Evolutionary conservation across 1,284 basidiomycete species (phyloP), one percentile per base, ranked within the genome.

Genomic region (Abortiporus biennis): DNA sequence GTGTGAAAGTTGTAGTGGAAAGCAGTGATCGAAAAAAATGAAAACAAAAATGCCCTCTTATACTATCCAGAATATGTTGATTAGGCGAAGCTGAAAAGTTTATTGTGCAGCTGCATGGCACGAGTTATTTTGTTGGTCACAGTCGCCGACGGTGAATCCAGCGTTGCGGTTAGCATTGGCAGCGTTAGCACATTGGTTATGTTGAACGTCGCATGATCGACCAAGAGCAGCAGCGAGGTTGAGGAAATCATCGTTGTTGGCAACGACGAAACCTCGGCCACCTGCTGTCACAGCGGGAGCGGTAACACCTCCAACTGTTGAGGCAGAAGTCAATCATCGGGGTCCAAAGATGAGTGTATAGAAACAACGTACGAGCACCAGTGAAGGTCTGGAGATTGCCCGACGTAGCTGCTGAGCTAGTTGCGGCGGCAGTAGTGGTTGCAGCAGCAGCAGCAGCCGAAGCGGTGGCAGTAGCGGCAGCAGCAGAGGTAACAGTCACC

Each of bases 151-250:
- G 19, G 46, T 38, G 38, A 54, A 54, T 23, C 46, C 52, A 31
- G 45, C 50, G 15, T 48, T 47, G 31, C 44, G 46, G 50, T 58
- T 57, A n/a, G n/a, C n/a, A n/a, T n/a, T n/a, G 16, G 53, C 56
- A 17, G 21, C 30, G 39, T 56, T 42, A 19, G 52, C 52, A 39
- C 54, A 54, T 20, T 59, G 42, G 57, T 76, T 76, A 54, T 76
- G 66, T 57, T 76, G 73, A 32, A 75, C 65, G 47, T 76, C 74
- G 56, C 77, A 79, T 1, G 74, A 76, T 25, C 76, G 70, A n/a
- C 67, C 67, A 31, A 79, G 63, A 9, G 76, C 76, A 33, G 69
- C 72, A 32, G 54, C 60, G n/a, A 64, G 30, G 55, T 73, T 73
- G 31, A 75, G 46, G 67, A 78, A 79, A 21, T 61, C 57, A 40